phyloP scores from a whole-genome alignment of 192 early-diverging fungal genomes.

The Podila horticola region DNA sequence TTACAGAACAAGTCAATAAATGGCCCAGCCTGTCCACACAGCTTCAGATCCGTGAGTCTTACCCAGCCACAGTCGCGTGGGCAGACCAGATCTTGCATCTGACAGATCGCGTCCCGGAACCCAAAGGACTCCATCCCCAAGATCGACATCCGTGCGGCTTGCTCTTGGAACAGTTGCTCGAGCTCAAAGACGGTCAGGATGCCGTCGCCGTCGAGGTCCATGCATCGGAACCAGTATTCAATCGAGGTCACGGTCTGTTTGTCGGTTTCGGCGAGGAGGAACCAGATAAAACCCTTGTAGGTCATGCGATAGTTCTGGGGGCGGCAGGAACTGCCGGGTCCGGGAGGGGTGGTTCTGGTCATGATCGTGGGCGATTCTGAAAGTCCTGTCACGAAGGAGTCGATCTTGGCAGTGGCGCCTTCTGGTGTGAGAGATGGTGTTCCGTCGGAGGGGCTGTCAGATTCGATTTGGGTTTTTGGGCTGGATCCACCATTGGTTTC shows the following conservation, averaged over 20 bases:
- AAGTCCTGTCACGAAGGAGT: background rate
- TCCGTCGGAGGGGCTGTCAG: background rate
- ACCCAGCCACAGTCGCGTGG: conserved; percentile 31
- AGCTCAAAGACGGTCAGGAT: conserved; percentile 87
- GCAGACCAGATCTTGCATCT: conserved; percentile 48
- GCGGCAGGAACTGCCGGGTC: conserved; percentile 28
- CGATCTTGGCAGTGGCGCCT: too few relatives aligned
- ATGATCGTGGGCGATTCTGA: background rate
- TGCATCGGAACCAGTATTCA: conserved; percentile 90
- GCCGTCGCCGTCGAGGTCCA: conserved; percentile 94
- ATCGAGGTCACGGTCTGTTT: conserved; percentile 68
- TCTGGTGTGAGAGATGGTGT: too few relatives aligned
- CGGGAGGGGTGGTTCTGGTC: conserved; percentile 9
- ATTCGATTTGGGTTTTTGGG: background rate
- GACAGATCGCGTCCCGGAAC: conserved; percentile 49
- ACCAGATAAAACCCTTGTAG: conserved; percentile 89
- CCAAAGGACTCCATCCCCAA: conserved; percentile 49
- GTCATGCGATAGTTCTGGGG: conserved; percentile 70
- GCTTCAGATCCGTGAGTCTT: conserved; percentile 39
- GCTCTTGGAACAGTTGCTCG: conserved; percentile 87
- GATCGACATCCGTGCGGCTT: conserved; percentile 55
- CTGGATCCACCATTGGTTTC: background rate
- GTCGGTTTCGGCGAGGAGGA: conserved; percentile 85
- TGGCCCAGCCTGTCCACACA: conserved; percentile 47
- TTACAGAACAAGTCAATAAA: conserved; percentile 51